phyloP scores from a whole-genome alignment of 257 asterid species.

The Ballota nigra region DNA sequence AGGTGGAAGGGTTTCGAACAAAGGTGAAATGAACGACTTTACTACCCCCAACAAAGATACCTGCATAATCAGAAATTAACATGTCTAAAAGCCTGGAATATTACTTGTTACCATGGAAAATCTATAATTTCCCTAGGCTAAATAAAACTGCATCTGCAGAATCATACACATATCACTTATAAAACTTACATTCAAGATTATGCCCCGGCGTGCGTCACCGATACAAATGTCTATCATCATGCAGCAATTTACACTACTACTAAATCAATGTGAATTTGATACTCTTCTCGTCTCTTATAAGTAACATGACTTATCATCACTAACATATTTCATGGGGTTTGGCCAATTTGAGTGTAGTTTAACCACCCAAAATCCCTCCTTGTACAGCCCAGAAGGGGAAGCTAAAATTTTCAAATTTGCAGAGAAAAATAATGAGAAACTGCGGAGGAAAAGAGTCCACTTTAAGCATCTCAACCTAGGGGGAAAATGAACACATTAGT shows the following conservation, averaged over 20 bases:
- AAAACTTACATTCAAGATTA: slow-evolving; percentile 8
- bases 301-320: background rate
- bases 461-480: background rate
- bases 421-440: background rate
- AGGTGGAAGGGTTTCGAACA: slow-evolving; percentile 31
- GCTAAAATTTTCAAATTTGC: background rate
- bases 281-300: background rate
- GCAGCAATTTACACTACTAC: background rate
- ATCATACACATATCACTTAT: too few species aligned
- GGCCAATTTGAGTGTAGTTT: background rate
- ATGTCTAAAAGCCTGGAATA: background rate
- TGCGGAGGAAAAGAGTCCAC: slow-evolving; percentile 5
- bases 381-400: background rate
- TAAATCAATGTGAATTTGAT: background rate
- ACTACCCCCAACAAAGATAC: slow-evolving; percentile 80
- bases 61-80: slow-evolving; percentile 30
- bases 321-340: background rate
- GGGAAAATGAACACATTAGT: background rate
- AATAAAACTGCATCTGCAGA: too few species aligned
- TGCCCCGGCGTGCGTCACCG: background rate
- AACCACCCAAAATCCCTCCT: background rate
- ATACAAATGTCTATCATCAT: background rate
- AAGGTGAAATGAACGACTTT: slow-evolving; percentile 88
- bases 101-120: background rate
- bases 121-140: too few species aligned